Evolutionary conservation across 164 flowering plant genomes (phyloP).

Genomic region (Tinospora cordifolia): DNA sequence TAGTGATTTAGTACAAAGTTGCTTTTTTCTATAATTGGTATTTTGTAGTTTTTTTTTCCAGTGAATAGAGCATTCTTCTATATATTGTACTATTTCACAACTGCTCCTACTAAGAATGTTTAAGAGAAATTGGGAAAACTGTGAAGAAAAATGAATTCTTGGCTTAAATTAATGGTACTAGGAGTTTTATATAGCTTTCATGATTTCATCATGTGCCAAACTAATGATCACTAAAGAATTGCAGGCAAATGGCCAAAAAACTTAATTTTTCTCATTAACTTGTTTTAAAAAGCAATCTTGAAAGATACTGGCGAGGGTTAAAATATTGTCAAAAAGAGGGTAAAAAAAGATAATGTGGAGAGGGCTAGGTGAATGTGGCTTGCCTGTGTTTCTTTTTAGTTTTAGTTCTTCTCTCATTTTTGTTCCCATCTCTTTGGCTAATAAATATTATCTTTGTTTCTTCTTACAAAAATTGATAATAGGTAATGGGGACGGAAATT

Average conservation of each 20-base stretch:
- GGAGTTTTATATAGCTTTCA: no score
- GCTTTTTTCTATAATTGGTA: no score
- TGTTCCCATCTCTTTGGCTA: no score
- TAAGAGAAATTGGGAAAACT: not conserved
- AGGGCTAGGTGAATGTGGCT: no score
- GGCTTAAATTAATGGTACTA: no score
- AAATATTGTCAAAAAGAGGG: not conserved
- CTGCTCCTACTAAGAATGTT: not conserved
- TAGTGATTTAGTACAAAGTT: constrained; percentile 9
- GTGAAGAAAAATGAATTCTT: not conserved
- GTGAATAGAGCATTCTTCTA: not conserved
- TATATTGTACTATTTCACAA: not conserved
- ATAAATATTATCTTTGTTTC: not conserved
- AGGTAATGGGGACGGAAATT: not conserved
- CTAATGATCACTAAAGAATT: no score
- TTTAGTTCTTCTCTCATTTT: no score
- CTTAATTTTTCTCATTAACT: not conserved
- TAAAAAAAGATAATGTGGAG: no score
- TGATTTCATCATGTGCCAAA: no score
- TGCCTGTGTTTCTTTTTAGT: no score
- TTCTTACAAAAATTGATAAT: not conserved
- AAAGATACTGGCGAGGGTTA: not conserved
- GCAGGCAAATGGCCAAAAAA: no score
- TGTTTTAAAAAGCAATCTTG: not conserved
- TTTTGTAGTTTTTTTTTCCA: not conserved